These are phyloP conservation scores for Nicotiana undulata DNA, from an alignment of 257 asterid species.

Conservation along the genomic window DNA sequence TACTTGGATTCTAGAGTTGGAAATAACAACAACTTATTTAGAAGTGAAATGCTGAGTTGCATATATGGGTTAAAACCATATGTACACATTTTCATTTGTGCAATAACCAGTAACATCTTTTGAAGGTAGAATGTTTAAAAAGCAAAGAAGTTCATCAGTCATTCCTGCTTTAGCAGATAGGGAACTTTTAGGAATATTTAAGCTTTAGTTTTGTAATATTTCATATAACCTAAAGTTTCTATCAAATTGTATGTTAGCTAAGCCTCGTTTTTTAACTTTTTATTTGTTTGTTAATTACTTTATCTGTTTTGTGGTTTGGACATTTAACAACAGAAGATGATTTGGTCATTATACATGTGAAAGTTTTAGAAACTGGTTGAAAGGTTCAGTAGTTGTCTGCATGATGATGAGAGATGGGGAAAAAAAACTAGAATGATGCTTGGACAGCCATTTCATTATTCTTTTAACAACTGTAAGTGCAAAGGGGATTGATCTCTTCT, in stretches of 20 bases:
- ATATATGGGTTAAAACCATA: background rate
- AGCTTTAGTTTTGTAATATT: background rate
- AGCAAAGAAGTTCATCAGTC: background rate
- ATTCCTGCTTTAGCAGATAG: background rate
- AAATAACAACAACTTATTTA: background rate
- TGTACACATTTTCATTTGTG: background rate
- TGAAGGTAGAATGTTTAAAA: background rate
- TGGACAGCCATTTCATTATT: background rate
- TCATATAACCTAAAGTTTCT: background rate
- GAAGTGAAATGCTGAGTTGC: background rate
- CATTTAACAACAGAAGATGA: background rate
- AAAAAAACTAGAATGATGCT: background rate
- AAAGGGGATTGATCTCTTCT: background rate
- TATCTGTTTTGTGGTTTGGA: background rate
- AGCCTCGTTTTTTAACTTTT: background rate
- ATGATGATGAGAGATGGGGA: background rate
- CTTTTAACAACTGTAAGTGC: background rate
- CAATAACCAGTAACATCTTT: background rate
- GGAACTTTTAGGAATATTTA: background rate
- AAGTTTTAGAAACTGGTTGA: background rate
- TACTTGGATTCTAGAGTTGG: background rate
- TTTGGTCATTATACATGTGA: background rate
- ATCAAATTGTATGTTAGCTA: background rate
- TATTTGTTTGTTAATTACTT: background rate
- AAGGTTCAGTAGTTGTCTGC: background rate